Percentiles rank a stretch among this genome's conserved stretches.
Conservation (phyloP, 495 filamentous ascomycete species). For the Penicillium manginii region DNA sequence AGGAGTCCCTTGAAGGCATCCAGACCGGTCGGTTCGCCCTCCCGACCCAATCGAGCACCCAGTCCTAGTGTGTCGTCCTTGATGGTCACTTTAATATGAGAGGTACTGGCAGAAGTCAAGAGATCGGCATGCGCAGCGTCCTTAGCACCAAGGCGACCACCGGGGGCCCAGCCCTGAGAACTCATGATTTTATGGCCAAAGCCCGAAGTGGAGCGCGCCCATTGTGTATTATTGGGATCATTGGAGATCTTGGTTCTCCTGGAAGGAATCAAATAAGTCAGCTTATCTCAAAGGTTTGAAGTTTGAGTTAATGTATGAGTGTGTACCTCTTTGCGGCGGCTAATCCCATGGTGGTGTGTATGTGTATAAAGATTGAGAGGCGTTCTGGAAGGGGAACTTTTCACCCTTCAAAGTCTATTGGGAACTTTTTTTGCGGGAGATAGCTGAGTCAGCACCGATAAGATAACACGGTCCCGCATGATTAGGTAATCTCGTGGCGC, state of each 20-base stretch:
- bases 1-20: slow-evolving; percentile 82
- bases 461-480: background rate
- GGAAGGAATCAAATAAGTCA: slow-evolving; percentile 1
- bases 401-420: slow-evolving; percentile 1
- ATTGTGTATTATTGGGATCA: slow-evolving; percentile 93
- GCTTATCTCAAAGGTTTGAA: background rate
- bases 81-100: slow-evolving; percentile 75
- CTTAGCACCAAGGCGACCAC: slow-evolving; percentile 74
- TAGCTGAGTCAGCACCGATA: slow-evolving; percentile 21
- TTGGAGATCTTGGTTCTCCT: slow-evolving; percentile 82
- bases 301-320: background rate
- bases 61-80: slow-evolving; percentile 91
- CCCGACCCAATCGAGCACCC: slow-evolving; percentile 71
- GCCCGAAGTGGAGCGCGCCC: slow-evolving; percentile 76
- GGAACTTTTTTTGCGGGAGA: background rate
- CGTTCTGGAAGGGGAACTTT: background rate
- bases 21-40: slow-evolving; percentile 72
- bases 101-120: slow-evolving; percentile 74
- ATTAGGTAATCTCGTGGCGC: background rate
- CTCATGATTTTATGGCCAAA: slow-evolving; percentile 88
- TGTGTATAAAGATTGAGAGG: background rate
- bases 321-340: slow-evolving; percentile 71
- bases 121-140: slow-evolving; percentile 71
- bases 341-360: slow-evolving; percentile 65
- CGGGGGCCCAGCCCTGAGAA: slow-evolving; percentile 87